Evolutionary conservation across 2,329 filamentous ascomycete species (phyloP).

Genomic region (Colletotrichum shisoi): DNA sequence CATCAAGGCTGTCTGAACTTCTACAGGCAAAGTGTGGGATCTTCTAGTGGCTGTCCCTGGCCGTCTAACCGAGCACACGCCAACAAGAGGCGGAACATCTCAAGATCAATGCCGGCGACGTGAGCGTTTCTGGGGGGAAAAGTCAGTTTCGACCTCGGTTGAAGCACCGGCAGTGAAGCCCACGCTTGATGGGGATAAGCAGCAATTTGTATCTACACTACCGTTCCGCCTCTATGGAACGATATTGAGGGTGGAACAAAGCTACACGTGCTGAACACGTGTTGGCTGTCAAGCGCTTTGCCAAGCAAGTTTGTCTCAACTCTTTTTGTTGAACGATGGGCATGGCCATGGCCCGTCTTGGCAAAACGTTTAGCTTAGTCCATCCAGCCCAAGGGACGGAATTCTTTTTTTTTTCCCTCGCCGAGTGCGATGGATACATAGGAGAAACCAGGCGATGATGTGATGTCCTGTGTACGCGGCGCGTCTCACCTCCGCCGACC

Average conservation of each 20-base stretch:
- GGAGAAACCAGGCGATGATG: not conserved
- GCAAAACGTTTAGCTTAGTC: not conserved
- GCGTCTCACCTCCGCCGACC: not conserved
- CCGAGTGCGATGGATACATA: not conserved
- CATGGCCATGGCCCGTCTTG: not conserved
- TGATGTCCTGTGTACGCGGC: not conserved
- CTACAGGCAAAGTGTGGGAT: no score
- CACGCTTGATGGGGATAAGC: no score
- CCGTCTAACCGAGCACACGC: not conserved
- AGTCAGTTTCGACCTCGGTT: slow-evolving; percentile 2
- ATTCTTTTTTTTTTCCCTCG: no score
- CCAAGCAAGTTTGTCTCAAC: not conserved
- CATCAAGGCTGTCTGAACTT: no score
- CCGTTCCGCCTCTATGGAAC: no score
- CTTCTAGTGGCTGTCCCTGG: no score
- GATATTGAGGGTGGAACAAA: no score
- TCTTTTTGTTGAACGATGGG: not conserved
- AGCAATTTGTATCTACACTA: no score
- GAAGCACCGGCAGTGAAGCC: not conserved
- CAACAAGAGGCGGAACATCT: not conserved
- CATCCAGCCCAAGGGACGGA: no score
- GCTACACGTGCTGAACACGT: no score
- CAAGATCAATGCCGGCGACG: slow-evolving; percentile 8
- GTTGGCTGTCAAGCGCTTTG: no score
- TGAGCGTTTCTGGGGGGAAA: not conserved